These are phyloP conservation scores for Tarenaya hassleriana DNA, from an alignment of 345 rosid genomes.

Conservation along the genomic window DNA sequence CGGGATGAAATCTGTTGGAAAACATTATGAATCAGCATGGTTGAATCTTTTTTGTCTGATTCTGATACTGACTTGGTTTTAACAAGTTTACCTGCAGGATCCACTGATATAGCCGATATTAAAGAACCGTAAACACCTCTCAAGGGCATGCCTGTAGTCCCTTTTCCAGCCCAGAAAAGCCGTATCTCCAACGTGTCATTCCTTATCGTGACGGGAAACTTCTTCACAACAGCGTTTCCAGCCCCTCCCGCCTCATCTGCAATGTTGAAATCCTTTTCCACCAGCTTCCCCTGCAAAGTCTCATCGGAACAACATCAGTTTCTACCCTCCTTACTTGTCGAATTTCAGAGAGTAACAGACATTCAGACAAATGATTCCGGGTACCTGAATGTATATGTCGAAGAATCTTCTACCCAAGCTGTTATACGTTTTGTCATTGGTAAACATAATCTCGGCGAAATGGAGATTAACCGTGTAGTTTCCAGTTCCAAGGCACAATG, in stretches of 20 bases:
- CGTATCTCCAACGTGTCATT: slow-evolving; percentile 43
- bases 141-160: slow-evolving; percentile 36
- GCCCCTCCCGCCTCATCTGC: slow-evolving; percentile 44
- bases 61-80: slow-evolving; percentile 1
- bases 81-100: slow-evolving; percentile 31
- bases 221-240: slow-evolving; percentile 30
- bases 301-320: not conserved
- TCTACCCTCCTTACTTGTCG: not conserved
- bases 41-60: not conserved
- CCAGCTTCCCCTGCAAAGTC: slow-evolving; percentile 43
- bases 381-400: slow-evolving; percentile 66
- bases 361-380: not conserved
- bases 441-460: slow-evolving; percentile 65
- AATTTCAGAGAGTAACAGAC: not conserved
- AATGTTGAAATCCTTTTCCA: slow-evolving; percentile 47
- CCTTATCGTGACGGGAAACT: slow-evolving; percentile 22
- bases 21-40: slow-evolving; percentile 11
- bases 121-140: slow-evolving; percentile 56
- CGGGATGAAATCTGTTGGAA: slow-evolving; percentile 23
- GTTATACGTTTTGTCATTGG: slow-evolving; percentile 21
- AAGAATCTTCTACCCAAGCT: slow-evolving; percentile 60
- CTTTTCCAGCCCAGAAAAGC: slow-evolving; percentile 60
- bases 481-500: slow-evolving; percentile 43
- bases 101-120: slow-evolving; percentile 50
- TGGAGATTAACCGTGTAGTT: slow-evolving; percentile 63